phyloP scores from a whole-genome alignment of 2,329 filamentous ascomycete species.

The Fusarium verticillioides region DNA sequence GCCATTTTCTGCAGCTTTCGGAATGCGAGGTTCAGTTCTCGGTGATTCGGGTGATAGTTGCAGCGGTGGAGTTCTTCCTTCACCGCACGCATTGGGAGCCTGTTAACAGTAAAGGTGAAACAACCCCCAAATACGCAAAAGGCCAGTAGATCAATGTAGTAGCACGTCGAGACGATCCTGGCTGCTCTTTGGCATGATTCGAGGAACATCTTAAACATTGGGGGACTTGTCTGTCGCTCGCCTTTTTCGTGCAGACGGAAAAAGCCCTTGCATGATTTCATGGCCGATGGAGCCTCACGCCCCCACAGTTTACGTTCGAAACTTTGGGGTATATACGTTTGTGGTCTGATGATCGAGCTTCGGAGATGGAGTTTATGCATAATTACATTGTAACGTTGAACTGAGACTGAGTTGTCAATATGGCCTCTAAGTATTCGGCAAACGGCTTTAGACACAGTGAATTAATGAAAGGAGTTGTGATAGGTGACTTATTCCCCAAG shows the following conservation, averaged over 20 bases:
- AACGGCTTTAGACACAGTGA: no score
- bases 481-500: no score
- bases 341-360: no score
- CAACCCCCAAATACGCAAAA: neutral
- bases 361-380: neutral
- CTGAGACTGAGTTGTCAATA: no score
- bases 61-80: neutral
- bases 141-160: fast-evolving
- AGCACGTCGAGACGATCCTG: fast-evolving
- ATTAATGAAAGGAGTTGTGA: no score
- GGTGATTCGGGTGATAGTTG: neutral
- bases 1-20: neutral
- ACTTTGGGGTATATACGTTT: neutral
- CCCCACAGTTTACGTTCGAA: neutral
- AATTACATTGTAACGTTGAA: fast-evolving
- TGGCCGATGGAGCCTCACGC: neutral
- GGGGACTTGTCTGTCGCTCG: neutral
- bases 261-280: neutral
- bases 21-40: fast-evolving
- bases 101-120: fast-evolving
- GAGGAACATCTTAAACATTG: neutral
- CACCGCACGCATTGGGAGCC: no score
- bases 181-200: neutral
- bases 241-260: neutral
- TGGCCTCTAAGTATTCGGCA: no score